Conservation (phyloP, 2,329 filamentous ascomycete genomes). For the Colletotrichum sp. region DNA sequence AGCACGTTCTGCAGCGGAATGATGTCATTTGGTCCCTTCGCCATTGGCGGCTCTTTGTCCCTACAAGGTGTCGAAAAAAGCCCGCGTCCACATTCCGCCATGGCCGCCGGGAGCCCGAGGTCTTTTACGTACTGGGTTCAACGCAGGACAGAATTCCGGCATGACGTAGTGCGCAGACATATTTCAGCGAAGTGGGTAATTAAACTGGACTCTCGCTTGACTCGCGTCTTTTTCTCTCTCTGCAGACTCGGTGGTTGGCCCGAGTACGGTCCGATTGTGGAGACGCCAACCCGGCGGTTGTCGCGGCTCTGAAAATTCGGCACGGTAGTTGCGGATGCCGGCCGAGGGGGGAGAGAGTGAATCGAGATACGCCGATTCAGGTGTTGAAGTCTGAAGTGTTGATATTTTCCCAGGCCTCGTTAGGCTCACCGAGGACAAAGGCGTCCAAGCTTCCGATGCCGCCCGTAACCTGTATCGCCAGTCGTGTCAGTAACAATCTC, state of each 20-base stretch:
- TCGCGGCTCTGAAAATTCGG: not conserved
- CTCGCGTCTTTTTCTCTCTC: not conserved
- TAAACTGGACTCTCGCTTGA: not conserved
- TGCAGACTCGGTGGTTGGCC: conserved; percentile 1
- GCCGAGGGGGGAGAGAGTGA: too few species aligned
- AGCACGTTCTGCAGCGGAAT: conserved; percentile 6
- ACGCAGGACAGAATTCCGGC: not conserved
- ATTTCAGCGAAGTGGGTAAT: not conserved
- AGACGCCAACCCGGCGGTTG: not conserved
- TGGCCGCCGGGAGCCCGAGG: not conserved
- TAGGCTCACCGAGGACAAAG: not conserved
- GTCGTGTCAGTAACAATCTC: not conserved
- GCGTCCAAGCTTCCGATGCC: not conserved
- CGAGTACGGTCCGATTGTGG: not conserved
- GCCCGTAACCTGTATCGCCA: not conserved
- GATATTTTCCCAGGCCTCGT: not conserved
- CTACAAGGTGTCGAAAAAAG: not conserved
- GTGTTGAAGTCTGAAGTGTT: not conserved
- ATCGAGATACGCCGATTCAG: not conserved
- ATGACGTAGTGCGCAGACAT: not conserved
- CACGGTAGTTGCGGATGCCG: not conserved
- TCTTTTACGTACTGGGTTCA: not conserved
- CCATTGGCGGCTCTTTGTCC: not conserved
- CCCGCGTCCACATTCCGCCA: not conserved
- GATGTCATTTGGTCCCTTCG: conserved; percentile 12